Evolutionary conservation across 495 filamentous ascomycete genomes (phyloP).

Genomic region (Penicillium taxi): DNA sequence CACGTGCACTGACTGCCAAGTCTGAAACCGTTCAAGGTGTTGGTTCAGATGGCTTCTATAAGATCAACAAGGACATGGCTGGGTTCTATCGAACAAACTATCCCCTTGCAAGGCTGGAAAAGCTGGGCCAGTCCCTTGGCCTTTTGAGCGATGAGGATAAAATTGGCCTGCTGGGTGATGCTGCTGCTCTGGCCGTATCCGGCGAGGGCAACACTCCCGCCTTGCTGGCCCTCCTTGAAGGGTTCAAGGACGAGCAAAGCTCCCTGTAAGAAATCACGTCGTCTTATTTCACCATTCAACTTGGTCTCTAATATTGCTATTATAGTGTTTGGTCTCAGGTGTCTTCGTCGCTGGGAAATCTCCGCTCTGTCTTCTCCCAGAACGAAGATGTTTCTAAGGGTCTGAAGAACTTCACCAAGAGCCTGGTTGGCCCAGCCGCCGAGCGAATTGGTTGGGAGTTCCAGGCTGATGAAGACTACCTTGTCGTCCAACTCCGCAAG

Average conservation of each 20-base stretch:
- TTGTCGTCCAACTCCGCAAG: constrained; percentile 71
- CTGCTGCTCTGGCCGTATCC: constrained; percentile 82
- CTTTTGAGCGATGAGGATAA: constrained; percentile 78
- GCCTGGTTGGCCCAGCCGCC: constrained; percentile 61
- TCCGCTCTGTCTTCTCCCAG: constrained; percentile 57
- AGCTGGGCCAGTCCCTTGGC: constrained; percentile 66
- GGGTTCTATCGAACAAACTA: constrained; percentile 95
- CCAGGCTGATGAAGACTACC: constrained; percentile 64
- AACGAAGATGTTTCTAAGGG: constrained; percentile 51
- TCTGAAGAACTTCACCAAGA: constrained; percentile 64
- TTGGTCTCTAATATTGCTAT: constrained; percentile 17
- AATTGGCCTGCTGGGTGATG: constrained; percentile 83
- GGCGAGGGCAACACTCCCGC: constrained; percentile 74
- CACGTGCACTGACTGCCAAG: constrained; percentile 62
- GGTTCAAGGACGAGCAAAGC: constrained; percentile 70
- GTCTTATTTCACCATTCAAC: not conserved
- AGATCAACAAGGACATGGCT: constrained; percentile 78
- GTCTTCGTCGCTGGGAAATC: constrained; percentile 56
- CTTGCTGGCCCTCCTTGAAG: constrained; percentile 70
- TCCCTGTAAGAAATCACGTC: constrained; percentile 50
- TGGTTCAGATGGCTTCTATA: constrained; percentile 71
- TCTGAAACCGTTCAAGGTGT: constrained; percentile 64
- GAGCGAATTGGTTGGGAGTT: constrained; percentile 84
- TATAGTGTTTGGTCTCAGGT: constrained; percentile 75
- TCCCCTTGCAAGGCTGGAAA: constrained; percentile 64